Evolutionary conservation across 306 rosid species (phyloP).

Genomic region (Carpinus fangiana): DNA sequence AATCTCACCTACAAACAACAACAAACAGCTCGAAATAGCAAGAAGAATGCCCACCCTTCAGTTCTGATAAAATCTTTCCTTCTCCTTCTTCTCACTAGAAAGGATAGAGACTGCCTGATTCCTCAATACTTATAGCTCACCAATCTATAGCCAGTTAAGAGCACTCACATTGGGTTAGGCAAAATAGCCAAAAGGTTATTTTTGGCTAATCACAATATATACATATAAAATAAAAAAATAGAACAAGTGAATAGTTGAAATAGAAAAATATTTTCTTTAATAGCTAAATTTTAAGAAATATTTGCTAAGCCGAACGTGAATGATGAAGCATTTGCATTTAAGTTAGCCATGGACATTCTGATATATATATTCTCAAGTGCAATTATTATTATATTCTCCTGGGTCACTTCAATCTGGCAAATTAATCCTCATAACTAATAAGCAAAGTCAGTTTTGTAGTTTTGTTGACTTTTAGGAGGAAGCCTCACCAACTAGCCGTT

Average conservation of each 20-base stretch:
- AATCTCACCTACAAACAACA: background rate
- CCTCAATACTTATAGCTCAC: constrained; percentile 38
- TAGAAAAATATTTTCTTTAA: no score
- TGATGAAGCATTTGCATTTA: constrained; percentile 14
- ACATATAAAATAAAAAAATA: no score
- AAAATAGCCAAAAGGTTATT: no score
- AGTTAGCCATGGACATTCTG: constrained; percentile 33
- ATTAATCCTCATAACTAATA: constrained; percentile 35
- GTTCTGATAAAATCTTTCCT: constrained; percentile 22
- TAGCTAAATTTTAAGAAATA: no score
- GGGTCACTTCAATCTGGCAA: constrained; percentile 50
- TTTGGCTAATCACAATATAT: no score
- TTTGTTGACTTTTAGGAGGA: constrained; percentile 66
- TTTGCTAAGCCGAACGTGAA: no score
- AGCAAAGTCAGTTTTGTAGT: constrained; percentile 42
- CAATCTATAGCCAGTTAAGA: constrained; percentile 14
- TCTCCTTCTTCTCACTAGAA: constrained; percentile 19
- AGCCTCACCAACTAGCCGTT: constrained; percentile 78
- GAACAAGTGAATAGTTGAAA: no score
- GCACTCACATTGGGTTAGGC: no score
- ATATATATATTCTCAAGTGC: background rate
- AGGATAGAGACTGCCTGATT: constrained; percentile 6
- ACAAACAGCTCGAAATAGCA: background rate
- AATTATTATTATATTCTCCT: constrained; percentile 20
- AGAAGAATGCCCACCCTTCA: constrained; percentile 39